Evolutionary conservation across 2,329 filamentous ascomycete genomes (phyloP), one percentile per base, ranked within the genome.

Genomic region (Aspergillus floridensis): DNA sequence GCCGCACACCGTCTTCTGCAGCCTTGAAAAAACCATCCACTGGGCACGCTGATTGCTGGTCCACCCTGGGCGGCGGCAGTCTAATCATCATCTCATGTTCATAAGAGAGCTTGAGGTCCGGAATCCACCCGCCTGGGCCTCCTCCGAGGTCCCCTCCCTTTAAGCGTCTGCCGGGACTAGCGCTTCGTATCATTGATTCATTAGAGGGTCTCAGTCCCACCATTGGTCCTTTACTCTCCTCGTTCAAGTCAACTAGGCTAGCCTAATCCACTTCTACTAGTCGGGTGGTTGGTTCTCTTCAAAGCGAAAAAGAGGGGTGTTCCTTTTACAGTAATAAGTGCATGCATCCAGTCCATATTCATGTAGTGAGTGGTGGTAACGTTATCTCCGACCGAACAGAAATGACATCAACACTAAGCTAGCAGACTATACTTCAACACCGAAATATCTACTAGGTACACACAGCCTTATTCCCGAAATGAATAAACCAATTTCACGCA

Each of bases 1-100:
- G 53, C 53, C 53, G 53, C 53, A 55, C 53, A 21, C 26, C 38
- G 50, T 35, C 21, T 41, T 24, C 53, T 55, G 53, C 53, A 55
- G 53, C 53, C 53, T 55, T 55, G 53, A 24, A 35, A 35, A 22
- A 47, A 22, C 52, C 29, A 44, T 44, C 24, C 19, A 22, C 22
- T 22, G 22, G 22, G 22, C 22, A 55, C 16, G 22, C 26, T 22
- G 44, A 24, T 46, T 31, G 22, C 41, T 31, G 53, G 53, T 46
- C 53, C 44, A 55, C 41, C 24, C 26, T 10, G n/a, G 41, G 41
- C 53, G 41, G 41, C 53, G 53, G 24, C 24, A 55, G 12, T 46
- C 21, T 55, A 29, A 47, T 32, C 47, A 47, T 55, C 53, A 26
- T 47, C 41, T 22, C 16, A 16, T 7, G 38, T 44, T 44, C 24